These are phyloP conservation scores for Capsicum chinense DNA, from an alignment of 257 asterid genomes.

Conservation along the genomic window DNA sequence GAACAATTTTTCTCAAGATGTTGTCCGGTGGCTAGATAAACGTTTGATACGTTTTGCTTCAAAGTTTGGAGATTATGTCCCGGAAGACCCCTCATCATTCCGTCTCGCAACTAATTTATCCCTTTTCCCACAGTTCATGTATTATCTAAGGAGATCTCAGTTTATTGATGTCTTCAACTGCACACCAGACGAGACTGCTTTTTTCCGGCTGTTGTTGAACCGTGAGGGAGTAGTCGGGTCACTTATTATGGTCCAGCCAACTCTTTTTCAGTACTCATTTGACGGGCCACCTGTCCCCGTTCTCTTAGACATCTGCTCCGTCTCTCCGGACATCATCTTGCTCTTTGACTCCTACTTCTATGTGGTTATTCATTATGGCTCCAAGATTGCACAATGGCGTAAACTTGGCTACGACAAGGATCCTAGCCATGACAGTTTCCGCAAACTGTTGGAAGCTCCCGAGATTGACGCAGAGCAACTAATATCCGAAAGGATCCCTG, in stretches of 20 bases:
- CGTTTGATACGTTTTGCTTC: conserved; percentile 69
- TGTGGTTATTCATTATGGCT: conserved; percentile 87
- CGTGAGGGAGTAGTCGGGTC: conserved; percentile 89
- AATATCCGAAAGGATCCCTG: conserved; percentile 79
- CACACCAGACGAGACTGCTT: conserved; percentile 92
- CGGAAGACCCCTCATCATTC: conserved; percentile 85
- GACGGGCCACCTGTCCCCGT: conserved; percentile 95
- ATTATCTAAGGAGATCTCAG: conserved; percentile 86
- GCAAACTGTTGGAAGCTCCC: conserved; percentile 85
- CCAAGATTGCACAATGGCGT: conserved; percentile 89
- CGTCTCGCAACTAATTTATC: conserved; percentile 82
- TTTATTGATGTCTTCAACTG: conserved; percentile 82
- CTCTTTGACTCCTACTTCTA: conserved; percentile 87
- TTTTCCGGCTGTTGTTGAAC: conserved; percentile 74
- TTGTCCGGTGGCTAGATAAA: conserved; percentile 84
- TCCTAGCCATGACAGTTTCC: conserved; percentile 73
- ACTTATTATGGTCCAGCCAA: conserved; percentile 93
- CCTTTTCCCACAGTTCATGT: conserved; percentile 89
- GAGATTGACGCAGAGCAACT: conserved; percentile 77
- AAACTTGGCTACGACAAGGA: conserved; percentile 79
- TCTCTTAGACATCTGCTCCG: conserved; percentile 75
- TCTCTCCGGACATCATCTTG: conserved; percentile 78
- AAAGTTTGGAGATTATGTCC: conserved; percentile 84
- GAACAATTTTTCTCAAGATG: conserved; percentile 53
- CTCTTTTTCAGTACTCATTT: conserved; percentile 86